These are phyloP conservation scores for Claviceps sp. DNA, from an alignment of 2,329 filamentous ascomycete genomes.

Conservation along the genomic window DNA sequence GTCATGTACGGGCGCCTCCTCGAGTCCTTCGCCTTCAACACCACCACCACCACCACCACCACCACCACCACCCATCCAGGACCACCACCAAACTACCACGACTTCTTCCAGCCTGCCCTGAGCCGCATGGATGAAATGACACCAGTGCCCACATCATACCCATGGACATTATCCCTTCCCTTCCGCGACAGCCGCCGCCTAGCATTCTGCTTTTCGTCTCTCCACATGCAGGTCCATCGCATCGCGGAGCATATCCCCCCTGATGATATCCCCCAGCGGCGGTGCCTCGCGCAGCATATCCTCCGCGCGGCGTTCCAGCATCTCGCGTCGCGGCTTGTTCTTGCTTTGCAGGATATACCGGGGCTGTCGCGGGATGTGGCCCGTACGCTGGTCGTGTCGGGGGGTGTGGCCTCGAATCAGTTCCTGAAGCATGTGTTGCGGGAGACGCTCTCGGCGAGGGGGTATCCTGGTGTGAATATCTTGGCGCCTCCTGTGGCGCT, in stretches of 20 bases:
- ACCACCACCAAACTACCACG: conserved; percentile 13
- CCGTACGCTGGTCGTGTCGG: conserved; percentile 63
- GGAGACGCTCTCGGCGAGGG: conserved; percentile 47
- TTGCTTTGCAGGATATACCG: conserved; percentile 40
- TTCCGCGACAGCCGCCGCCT: conserved; percentile 44
- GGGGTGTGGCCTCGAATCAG: conserved; percentile 77
- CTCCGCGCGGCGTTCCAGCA: conserved; percentile 85
- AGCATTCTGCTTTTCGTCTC: conserved; percentile 59
- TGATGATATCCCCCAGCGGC: conserved; percentile 47
- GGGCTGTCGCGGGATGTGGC: conserved; percentile 18
- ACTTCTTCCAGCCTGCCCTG: conserved; percentile 43
- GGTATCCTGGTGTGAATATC: conserved; percentile 47
- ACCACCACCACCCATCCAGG: conserved; percentile 13
- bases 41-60: conserved; percentile 15
- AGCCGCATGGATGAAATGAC: conserved; percentile 45
- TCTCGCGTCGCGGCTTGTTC: conserved; percentile 58
- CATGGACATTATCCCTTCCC: conserved; percentile 58
- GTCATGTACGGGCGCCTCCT: conserved; percentile 73
- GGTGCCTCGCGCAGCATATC: conserved; percentile 53
- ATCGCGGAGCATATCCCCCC: conserved; percentile 26
- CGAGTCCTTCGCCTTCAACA: conserved; percentile 62
- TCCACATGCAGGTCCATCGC: conserved; percentile 40
- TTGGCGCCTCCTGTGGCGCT: conserved; percentile 62
- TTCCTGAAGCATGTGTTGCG: conserved; percentile 59
- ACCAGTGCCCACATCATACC: conserved; percentile 24